Base-by-base conservation (phyloP, 495 filamentous ascomycete species). In the Penicillium angulare region DNA sequence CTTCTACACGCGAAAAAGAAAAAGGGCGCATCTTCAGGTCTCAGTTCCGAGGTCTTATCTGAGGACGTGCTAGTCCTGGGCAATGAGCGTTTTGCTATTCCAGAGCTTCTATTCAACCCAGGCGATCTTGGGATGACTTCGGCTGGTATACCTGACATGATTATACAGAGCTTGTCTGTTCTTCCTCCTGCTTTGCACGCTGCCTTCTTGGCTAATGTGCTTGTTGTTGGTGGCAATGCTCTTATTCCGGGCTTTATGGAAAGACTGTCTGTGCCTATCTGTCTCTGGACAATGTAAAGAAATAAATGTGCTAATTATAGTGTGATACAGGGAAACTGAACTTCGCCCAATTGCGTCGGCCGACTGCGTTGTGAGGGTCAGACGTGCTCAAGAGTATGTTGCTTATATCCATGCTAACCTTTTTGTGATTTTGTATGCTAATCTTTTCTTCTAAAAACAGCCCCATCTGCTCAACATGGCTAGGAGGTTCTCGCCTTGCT, bases 81-180 rank as follows among this genome's bases (percentile, higher is more conserved):
- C 3, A 97, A 96, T 61, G 93, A 99, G 67, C 80, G 93, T 35
- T 99, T 99, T 62, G 75, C 82, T 13, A 88, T 96, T 0, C 92
- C 93, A 2, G 93, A 99, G 66, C 75, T 97, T 18, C 74, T 97
- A 15, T 97, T 97, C 64, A 85, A 78, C 20, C 92, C 93, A 0
- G 76, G 76, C 2, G 91, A 97, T 67, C 86, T 99, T 43, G 93
- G 92, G 0, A 79, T 97, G 73, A 83, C 83, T 38, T 88, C 95
- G 57, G 87, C 87, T 3, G 93, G 93, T 2, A 73, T 97, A 2
- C 82, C 87, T 2, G 87, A 90, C 47, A 77, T 86, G 33, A 84
- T 95, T 33, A 74, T 96, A 69, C 87, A 97, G 56, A 87, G 85
- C 20, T 66, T 99, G 21, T 79, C 81, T n/a, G 79, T 71, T 7